phyloP scores from a whole-genome alignment of 176 grass and related monocot species.

The Carex cristatella region DNA sequence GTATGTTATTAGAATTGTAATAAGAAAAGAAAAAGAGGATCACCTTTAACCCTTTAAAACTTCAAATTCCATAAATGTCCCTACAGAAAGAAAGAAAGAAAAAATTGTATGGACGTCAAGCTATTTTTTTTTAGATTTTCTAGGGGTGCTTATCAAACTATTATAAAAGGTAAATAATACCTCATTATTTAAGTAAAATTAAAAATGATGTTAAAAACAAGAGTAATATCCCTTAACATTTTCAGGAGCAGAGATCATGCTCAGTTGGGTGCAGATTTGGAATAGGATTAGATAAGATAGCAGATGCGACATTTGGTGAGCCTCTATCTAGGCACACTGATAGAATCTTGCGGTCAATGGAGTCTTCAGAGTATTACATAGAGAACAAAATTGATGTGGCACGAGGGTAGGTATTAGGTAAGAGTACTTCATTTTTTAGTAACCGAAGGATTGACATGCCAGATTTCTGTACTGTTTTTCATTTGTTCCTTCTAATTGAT shows the following conservation, averaged over 20 bases:
- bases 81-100: neutral
- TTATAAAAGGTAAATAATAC: neutral
- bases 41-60: neutral
- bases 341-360: conserved; percentile 84
- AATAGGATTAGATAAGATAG: conserved; percentile 57
- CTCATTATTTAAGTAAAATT: neutral
- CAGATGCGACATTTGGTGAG: conserved; percentile 84
- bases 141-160: neutral
- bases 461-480: neutral
- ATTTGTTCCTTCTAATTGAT: neutral
- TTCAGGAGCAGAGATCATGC: conserved; percentile 83
- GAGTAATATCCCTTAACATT: neutral
- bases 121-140: neutral
- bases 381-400: conserved; percentile 74
- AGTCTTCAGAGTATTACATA: conserved; percentile 93
- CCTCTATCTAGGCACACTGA: conserved; percentile 38
- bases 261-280: conserved; percentile 86
- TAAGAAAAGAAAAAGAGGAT: neutral
- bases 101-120: neutral
- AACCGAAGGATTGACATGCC: neutral
- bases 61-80: neutral
- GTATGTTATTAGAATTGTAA: neutral
- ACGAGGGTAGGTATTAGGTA: conserved; percentile 94
- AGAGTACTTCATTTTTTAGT: conserved; percentile 29
- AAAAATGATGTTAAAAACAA: neutral